These are phyloP conservation scores for Sapria himalayana DNA, from an alignment of 345 rosid species.

Conservation along the genomic window DNA sequence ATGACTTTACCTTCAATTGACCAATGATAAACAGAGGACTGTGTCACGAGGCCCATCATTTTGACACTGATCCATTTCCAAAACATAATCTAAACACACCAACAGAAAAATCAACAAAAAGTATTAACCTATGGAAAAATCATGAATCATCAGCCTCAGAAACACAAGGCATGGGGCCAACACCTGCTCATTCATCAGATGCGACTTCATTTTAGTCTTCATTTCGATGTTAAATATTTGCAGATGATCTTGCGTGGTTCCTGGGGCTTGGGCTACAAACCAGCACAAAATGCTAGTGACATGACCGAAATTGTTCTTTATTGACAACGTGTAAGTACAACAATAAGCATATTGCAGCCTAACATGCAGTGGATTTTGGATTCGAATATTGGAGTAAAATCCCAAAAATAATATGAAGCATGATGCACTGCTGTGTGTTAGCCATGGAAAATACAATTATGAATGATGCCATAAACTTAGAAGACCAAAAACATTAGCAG, in stretches of 20 bases:
- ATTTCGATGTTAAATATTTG: conserved; percentile 96
- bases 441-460: too few relatives aligned
- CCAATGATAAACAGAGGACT: conserved; percentile 86
- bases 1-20: conserved; percentile 59
- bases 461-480: too few relatives aligned
- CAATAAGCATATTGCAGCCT: too few relatives aligned
- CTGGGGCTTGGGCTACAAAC: conserved; percentile 80
- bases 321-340: too few relatives aligned
- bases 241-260: conserved; percentile 90
- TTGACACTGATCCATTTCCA: conserved; percentile 97
- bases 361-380: too few relatives aligned
- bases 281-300: too few relatives aligned
- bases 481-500: conserved; percentile 1
- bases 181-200: conserved; percentile 99
- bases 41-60: conserved; percentile 89
- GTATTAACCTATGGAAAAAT: neutral
- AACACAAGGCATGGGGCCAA: conserved; percentile 3
- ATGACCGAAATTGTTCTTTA: too few relatives aligned
- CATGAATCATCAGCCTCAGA: neutral
- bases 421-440: too few relatives aligned
- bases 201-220: conserved; percentile 81
- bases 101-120: neutral
- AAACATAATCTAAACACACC: conserved; percentile 47
- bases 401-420: too few relatives aligned
- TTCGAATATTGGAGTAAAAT: too few relatives aligned